A percentile compares a stretch with the other conserved stretches of the same genome.
Evolutionary conservation across 345 rosid species (phyloP).

Genomic region (Gossypioides kirkii): DNA sequence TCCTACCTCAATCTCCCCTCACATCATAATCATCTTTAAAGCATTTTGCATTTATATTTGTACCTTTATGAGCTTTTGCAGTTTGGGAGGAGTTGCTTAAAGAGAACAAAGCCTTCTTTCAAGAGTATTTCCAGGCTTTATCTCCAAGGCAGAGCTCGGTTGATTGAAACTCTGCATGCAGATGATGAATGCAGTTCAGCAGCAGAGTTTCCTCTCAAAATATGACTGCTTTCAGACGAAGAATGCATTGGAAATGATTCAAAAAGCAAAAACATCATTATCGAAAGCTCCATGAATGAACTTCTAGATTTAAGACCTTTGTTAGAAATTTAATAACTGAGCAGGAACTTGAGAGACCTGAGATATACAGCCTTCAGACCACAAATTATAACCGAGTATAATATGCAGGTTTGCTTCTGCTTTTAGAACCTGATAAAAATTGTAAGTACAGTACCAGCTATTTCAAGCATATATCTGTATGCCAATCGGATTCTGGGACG

Average conservation of each 20-base stretch:
- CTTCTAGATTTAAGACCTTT: too few relatives aligned
- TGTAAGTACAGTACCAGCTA: too few relatives aligned
- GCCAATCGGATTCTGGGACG: too few relatives aligned
- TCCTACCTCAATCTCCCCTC: neutral
- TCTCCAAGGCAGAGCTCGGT: neutral
- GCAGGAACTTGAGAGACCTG: too few relatives aligned
- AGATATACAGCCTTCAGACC: too few relatives aligned
- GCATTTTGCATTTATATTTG: neutral
- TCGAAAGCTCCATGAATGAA: neutral
- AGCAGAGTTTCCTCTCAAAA: neutral
- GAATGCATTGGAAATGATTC: neutral
- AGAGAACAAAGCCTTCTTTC: conserved; percentile 43
- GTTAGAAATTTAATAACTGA: too few relatives aligned
- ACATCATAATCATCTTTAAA: neutral
- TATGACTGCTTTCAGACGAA: neutral
- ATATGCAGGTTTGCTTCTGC: too few relatives aligned
- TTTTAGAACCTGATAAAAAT: too few relatives aligned
- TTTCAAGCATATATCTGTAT: too few relatives aligned
- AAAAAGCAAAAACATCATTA: neutral
- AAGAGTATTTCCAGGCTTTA: conserved; percentile 27
- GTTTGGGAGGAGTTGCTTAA: conserved; percentile 47
- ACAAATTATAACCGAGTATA: too few relatives aligned
- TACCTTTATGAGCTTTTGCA: neutral
- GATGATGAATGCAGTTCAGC: neutral
- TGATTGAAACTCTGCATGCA: neutral